These are phyloP conservation scores for Trichoderma parareesei DNA, from an alignment of 495 filamentous ascomycete genomes.

Conservation along the genomic window DNA sequence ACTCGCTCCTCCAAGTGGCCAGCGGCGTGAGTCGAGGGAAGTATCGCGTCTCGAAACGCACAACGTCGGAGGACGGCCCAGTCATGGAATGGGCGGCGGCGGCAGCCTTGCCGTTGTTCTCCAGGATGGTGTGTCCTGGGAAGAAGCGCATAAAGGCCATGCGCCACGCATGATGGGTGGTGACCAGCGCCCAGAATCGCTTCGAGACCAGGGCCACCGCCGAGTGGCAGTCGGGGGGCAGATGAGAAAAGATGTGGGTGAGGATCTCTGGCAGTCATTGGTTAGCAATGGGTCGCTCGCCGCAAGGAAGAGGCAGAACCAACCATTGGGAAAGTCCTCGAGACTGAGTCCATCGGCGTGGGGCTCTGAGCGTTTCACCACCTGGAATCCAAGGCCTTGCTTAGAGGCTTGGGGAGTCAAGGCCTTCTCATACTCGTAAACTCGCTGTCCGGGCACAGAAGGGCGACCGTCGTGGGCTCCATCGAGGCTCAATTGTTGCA, in stretches of 20 bases:
- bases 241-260: constrained; percentile 84
- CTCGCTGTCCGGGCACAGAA: constrained; percentile 47
- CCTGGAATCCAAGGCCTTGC: constrained; percentile 50
- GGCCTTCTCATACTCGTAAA: constrained; percentile 67
- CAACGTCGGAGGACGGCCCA: constrained; percentile 46
- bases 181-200: constrained; percentile 74
- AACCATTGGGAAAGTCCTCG: constrained; percentile 75
- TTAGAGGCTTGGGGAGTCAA: constrained; percentile 33
- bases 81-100: constrained; percentile 29
- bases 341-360: constrained; percentile 42
- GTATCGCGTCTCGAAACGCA: constrained; percentile 51
- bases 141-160: constrained; percentile 86
- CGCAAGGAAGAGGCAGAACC: constrained; percentile 18
- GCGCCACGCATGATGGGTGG: constrained; percentile 83
- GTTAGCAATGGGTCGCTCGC: neutral
- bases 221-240: constrained; percentile 69
- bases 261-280: constrained; percentile 58
- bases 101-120: constrained; percentile 20
- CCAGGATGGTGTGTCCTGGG: constrained; percentile 54
- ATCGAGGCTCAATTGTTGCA: constrained; percentile 35
- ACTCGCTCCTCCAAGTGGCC: constrained; percentile 88
- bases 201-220: constrained; percentile 74
- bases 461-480: constrained; percentile 17
- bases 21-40: constrained; percentile 73
- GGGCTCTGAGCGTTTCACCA: constrained; percentile 45